Evolutionary conservation across 2,329 filamentous ascomycete genomes (phyloP).

Genomic region (Diaporthe helianthi): DNA sequence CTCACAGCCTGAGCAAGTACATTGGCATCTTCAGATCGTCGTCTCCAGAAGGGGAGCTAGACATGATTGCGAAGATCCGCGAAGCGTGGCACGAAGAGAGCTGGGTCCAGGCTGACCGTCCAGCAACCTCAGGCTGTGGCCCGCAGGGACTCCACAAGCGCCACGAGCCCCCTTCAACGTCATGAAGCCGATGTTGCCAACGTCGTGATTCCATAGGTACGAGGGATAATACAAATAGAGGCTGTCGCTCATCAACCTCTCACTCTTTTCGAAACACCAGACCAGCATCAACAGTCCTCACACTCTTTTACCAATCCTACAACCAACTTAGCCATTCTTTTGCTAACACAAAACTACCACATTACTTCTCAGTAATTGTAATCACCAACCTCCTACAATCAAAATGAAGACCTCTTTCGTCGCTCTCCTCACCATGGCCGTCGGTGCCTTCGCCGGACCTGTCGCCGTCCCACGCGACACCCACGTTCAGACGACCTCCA

Average conservation of each 20-base stretch:
- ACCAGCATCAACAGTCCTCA: constrained; percentile 21
- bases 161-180: not conserved
- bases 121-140: not conserved
- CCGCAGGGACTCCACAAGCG: not conserved
- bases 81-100: not conserved
- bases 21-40: constrained; percentile 27
- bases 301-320: constrained; percentile 18
- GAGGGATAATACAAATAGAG: constrained; percentile 25
- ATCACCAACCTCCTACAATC: constrained; percentile 23
- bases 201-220: not conserved
- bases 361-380: constrained; percentile 25
- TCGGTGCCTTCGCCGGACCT: constrained; percentile 37
- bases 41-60: constrained; percentile 1
- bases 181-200: not conserved
- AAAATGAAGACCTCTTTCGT: constrained; percentile 41
- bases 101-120: too few species aligned
- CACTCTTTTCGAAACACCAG: constrained; percentile 4
- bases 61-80: constrained; percentile 10
- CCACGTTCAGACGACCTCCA: constrained; percentile 35
- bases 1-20: not conserved
- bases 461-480: constrained; percentile 38
- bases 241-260: constrained; percentile 12
- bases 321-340: constrained; percentile 23
- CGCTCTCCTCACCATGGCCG: constrained; percentile 38
- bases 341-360: constrained; percentile 3